Base-by-base conservation (phyloP, 2,329 filamentous ascomycete genomes). In the Lojkania enalia region DNA sequence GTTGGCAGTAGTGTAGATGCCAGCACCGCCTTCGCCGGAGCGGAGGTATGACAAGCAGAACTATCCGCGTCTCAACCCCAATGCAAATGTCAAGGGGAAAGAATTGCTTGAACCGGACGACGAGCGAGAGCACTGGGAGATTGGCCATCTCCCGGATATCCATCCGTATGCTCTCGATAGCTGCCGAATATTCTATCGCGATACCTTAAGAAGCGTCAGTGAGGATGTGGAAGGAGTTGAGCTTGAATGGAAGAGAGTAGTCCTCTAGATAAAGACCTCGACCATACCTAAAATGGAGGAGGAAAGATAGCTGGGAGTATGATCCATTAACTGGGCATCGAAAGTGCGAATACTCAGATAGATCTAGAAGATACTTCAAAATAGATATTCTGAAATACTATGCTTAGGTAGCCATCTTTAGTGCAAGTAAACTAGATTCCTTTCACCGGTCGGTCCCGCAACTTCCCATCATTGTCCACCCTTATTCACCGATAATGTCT, bases 151-250 rank as follows among this genome's bases (percentile, higher is more conserved):
- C 45, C 90, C 89, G 0, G 84, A 42, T 66, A 79, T 43, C 88
- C 90, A 13, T 77, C 48, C 83, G 1, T 96, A 96, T 67, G 87
- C 89, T 0, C 75, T 92, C 37, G 91, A 96, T 68, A 91, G 87
- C 61, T 96, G 90, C 88, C 83, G 91, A 2, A 96, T 96, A 52
- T 96, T 96, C 69, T 96, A 90, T 65, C 82, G 91, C 1, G 91
- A 96, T 64, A 76, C 79, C 21, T 68, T 95, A 18, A 79, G 90
- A 5, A 85, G 83, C 0, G 68, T 84, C 14, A 74, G 58, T 63
- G 20, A 15, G 5, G 13, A 35, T 13, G 7, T 18, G 9, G 16
- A 30, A 9, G 42, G 45, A 3, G 90, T 91, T 62, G 84, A 90
- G 57, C 88, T 90, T 0, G 91, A 96, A 69, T 96, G 91, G 91